phyloP scores from a whole-genome alignment of 2,329 filamentous ascomycete species.

The Dothistroma septosporum region DNA sequence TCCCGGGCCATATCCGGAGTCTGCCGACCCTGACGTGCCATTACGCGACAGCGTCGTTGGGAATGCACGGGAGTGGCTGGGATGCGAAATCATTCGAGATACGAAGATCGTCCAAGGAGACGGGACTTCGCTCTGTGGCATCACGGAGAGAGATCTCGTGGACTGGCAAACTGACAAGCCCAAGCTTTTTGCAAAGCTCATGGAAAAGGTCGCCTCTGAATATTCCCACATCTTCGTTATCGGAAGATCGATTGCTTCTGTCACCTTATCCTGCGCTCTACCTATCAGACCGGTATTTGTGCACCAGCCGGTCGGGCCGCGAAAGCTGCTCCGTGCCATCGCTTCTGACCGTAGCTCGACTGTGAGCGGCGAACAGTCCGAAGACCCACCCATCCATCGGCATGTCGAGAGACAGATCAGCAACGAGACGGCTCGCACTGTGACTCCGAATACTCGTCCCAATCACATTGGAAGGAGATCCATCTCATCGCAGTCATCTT shows the following conservation, averaged over 20 bases:
- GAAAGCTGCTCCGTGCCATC: conserved; percentile 18
- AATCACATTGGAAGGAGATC: background rate
- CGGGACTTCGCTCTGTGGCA: background rate
- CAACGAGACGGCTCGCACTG: background rate
- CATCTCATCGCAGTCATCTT: background rate
- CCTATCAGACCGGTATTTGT: conserved; percentile 10
- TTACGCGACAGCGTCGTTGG: background rate
- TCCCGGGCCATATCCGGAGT: background rate
- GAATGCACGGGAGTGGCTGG: background rate
- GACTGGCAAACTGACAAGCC: background rate
- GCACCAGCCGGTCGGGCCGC: conserved; percentile 25
- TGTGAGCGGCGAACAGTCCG: background rate
- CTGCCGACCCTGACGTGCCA: background rate
- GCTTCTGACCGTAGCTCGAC: conserved; percentile 6
- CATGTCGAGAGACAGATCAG: background rate
- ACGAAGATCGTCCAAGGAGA: background rate
- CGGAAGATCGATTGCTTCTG: background rate
- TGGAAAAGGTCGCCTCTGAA: background rate
- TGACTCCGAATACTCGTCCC: background rate
- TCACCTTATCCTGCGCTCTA: background rate
- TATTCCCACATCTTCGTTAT: conserved; percentile 3
- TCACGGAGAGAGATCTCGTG: background rate
- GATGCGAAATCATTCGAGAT: background rate
- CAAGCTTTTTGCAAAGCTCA: background rate
- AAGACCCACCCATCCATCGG: background rate